A percentile compares a stretch with the other conserved stretches of the same genome.
Conservation (phyloP, 116 monocot genomes). For the Trichopus zeylanicus region DNA sequence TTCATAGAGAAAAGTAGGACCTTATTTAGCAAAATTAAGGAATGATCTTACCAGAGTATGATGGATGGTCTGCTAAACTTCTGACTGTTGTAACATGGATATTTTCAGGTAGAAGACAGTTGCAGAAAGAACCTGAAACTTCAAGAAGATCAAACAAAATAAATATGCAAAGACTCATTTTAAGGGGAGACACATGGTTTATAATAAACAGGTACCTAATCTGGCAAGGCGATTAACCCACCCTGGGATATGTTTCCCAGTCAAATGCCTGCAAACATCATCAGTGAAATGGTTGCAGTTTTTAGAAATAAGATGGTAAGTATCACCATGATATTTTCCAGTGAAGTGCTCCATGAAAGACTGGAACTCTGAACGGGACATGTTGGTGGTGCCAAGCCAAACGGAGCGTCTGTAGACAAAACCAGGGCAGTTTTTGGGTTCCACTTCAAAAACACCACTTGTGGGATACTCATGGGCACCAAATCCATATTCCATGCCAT, state of each 20-base stretch:
- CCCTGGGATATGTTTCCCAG: conserved; percentile 61
- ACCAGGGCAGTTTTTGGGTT: conserved; percentile 81
- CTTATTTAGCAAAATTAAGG: too few relatives aligned
- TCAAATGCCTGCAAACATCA: conserved; percentile 54
- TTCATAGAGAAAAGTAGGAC: too few relatives aligned
- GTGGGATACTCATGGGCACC: conserved; percentile 81
- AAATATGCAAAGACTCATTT: background rate
- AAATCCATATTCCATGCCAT: conserved; percentile 87
- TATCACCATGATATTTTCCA: conserved; percentile 60
- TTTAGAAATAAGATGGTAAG: conserved; percentile 67
- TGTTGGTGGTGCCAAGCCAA: conserved; percentile 50
- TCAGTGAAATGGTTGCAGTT: conserved; percentile 95
- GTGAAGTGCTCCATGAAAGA: conserved; percentile 52
- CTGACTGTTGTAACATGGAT: conserved; percentile 54
- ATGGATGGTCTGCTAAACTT: conserved; percentile 37
- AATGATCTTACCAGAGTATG: conserved; percentile 56
- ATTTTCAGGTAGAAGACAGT: conserved; percentile 66
- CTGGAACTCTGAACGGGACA: conserved; percentile 55
- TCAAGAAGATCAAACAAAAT: conserved; percentile 12
- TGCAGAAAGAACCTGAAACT: conserved; percentile 75
- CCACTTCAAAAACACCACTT: conserved; percentile 90
- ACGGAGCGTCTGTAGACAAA: conserved; percentile 72
- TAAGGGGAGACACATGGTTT: background rate
- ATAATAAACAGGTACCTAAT: conserved; percentile 33
- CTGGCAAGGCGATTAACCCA: conserved; percentile 93